Percentiles rank a stretch among this genome's conserved stretches.
phyloP scores from a whole-genome alignment of 208 protist genomes.

The Wallacemonas collosoma region DNA sequence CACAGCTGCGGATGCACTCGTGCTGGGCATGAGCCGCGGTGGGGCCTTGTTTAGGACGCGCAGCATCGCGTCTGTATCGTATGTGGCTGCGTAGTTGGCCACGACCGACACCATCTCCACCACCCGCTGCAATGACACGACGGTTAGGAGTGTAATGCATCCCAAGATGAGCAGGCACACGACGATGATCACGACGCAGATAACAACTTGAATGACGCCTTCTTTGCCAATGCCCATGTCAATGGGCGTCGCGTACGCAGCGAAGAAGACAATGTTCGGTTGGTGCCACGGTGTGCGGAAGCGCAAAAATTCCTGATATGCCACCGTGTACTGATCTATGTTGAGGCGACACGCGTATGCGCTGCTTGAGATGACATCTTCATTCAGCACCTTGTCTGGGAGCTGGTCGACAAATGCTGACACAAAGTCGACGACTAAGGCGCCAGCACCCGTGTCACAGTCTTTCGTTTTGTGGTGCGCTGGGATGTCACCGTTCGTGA shows the following conservation, averaged over 20 bases:
- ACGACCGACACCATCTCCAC: slow-evolving; percentile 56
- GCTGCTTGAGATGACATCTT: slow-evolving; percentile 5
- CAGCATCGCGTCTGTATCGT: slow-evolving; percentile 59
- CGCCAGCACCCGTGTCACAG: slow-evolving; percentile 13
- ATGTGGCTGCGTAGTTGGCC: slow-evolving; percentile 50
- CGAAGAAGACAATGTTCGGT: slow-evolving; percentile 44
- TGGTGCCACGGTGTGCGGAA: slow-evolving; percentile 20
- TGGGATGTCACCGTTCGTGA: background rate
- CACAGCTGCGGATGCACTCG: slow-evolving; percentile 26
- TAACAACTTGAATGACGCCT: slow-evolving; percentile 45
- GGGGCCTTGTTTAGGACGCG: slow-evolving; percentile 32
- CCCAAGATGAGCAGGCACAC: slow-evolving; percentile 52
- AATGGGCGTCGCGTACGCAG: slow-evolving; percentile 50
- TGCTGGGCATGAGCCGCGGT: slow-evolving; percentile 10
- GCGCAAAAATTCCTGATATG: slow-evolving; percentile 48
- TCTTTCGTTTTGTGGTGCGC: fast-evolving
- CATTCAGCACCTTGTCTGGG: background rate
- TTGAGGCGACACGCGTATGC: slow-evolving; percentile 19
- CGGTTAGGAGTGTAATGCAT: slow-evolving; percentile 33
- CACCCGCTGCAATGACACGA: slow-evolving; percentile 47
- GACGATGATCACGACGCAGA: slow-evolving; percentile 58
- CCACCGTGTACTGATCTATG: slow-evolving; percentile 29
- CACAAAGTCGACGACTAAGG: slow-evolving; percentile 32
- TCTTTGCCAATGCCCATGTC: slow-evolving; percentile 28
- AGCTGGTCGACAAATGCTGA: slow-evolving; percentile 17